Base-by-base conservation (phyloP, 1,139 yeast genomes). In the Magnusiomyces suaveolens region DNA sequence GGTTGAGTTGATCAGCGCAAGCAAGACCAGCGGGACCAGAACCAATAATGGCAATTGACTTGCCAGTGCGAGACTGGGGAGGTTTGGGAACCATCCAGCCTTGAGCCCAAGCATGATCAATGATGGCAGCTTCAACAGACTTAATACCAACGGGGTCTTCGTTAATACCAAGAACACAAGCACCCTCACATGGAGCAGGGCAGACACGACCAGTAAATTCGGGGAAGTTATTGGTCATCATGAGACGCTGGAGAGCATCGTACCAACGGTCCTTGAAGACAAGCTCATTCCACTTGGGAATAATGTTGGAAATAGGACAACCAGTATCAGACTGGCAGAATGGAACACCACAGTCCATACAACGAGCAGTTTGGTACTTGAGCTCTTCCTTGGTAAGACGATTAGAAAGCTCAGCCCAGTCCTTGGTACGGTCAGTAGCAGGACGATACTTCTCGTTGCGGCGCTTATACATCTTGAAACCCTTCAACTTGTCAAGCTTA, bases 301-400 rank as follows among this genome's bases (percentile, higher is more conserved):
- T 92, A 63, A 90, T 83, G 72, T 92, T 92, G 57, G 97, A 89
- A 63, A 92, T 86, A 57, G 98, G 98, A 75, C 98, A 92, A 59
- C 98, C 98, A 51, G 96, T 86, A 71, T 92, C 97, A 47, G 96
- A 85, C 67, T 94, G 95, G 77, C 98, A 92, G 81, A 90, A 92
- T 58, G 98, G 98, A 65, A 92, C 95, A 75, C 98, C 98, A 77
- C 98, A 92, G 73, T 92, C 98, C 96, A 92, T 92, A 79, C 98
- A 92, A 72, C 98, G 82, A n/a, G 97, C 97, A 56, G 97, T 87
- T 75, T 92, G 97, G 67, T 79, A 79, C 69, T 83, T 81, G 68
- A 92, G 83, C 63, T 92, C 97, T 55, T 86, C 90, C 72, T 86
- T 85, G 59, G 89, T 76, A 63, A 92, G 78, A 60, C 96, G 82